phyloP scores from a whole-genome alignment of 345 rosid species.

The Salix arbutifolia region DNA sequence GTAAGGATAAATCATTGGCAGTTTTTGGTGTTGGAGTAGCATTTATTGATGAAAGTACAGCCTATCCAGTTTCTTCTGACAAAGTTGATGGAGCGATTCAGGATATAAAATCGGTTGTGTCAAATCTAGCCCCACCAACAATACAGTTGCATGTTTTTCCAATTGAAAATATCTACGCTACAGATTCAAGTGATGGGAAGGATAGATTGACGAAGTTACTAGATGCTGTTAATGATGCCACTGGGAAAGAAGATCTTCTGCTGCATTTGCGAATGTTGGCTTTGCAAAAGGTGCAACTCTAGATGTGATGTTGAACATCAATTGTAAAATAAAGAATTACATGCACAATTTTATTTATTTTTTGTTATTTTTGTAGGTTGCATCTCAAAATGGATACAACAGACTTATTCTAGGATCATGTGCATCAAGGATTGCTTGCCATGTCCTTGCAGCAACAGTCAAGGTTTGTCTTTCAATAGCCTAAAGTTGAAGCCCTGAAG shows the following conservation, averaged over 20 bases:
- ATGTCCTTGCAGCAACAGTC: conserved; percentile 77
- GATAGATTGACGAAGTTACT: conserved; percentile 49
- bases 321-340: neutral
- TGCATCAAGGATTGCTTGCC: conserved; percentile 82
- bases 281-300: conserved; percentile 65
- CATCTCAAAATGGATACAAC: conserved; percentile 67
- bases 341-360: neutral
- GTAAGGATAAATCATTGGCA: conserved; percentile 69
- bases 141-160: conserved; percentile 66
- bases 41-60: conserved; percentile 62
- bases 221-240: conserved; percentile 51
- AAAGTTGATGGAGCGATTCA: conserved; percentile 32
- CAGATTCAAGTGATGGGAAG: conserved; percentile 40
- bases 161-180: conserved; percentile 47
- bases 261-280: conserved; percentile 55
- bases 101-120: conserved; percentile 46
- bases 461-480: conserved; percentile 48
- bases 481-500: neutral
- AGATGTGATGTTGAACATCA: neutral
- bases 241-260: conserved; percentile 85
- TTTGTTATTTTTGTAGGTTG: conserved; percentile 44
- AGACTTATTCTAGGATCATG: conserved; percentile 69
- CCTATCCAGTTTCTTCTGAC: conserved; percentile 24
- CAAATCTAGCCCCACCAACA: conserved; percentile 48
- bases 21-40: conserved; percentile 92